Base-by-base conservation (phyloP, 768 basidiomycete genomes). In the Plicaturopsis crispa region DNA sequence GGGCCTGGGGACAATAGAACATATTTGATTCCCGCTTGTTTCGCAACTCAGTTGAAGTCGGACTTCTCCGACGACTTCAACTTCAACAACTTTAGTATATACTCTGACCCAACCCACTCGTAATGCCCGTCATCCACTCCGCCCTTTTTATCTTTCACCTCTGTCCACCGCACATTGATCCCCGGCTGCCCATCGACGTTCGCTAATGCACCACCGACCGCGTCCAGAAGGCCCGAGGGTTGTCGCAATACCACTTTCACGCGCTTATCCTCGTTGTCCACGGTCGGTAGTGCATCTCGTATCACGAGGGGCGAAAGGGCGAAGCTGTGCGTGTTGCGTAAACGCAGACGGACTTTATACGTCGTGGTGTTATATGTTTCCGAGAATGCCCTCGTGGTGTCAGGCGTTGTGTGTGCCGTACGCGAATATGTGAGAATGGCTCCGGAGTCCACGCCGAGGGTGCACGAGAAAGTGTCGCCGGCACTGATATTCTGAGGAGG, bases 121-220 rank as follows among this genome's bases (percentile, higher is more conserved):
- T 72, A 71, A 41, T 61, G 62, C 2, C 78, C 79, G 32, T 76
- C 69, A 56, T 72, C 71, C 56, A 70, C 66, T 1, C 69, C 73
- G 3, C 66, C 66, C 41, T 67, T 68, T 38, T 65, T 65, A 47
- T 69, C 64, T 2, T 59, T 59, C 5, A 54, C 43, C 32, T 60
- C 60, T 42, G 54, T 47, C 65, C 63, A 65, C 37, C 47, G 45
- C 22, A 67, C 61, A 26, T 46, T 52, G 33, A 62, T 37, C 18
- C 19, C 49, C 35, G 49, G 44, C 18, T 3, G 3, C 16, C 40
- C 43, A 10, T 49, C 39, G 20, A 69, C 44, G 16, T 49, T 35
- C 4, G 69, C 56, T 4, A 55, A 56, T 26, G 63, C 42, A 3
- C 66, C 69, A 10, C 66, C 62, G 43, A 64, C 66, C 5, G 66